Percentiles rank a stretch among this genome's conserved stretches.
Evolutionary conservation across 1,139 yeast genomes (phyloP).

Genomic region (Diutina ranongensis): DNA sequence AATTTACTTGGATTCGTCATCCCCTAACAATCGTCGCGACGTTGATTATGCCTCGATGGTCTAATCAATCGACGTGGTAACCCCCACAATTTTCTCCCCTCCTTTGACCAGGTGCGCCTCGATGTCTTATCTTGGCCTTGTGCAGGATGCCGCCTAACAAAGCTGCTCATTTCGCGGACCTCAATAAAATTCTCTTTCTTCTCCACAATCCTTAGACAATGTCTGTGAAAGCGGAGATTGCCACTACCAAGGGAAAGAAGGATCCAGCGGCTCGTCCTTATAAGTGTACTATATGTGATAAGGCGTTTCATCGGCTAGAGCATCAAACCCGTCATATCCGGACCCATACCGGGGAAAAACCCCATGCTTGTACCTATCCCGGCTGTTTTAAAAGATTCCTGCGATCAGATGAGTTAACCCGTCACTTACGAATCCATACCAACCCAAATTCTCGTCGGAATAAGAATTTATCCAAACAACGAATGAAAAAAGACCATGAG

Average conservation of each 20-base stretch:
- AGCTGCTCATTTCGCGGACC: conserved; percentile 5
- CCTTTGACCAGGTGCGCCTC: background rate
- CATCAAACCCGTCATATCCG: conserved; percentile 65
- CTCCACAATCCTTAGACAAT: conserved; percentile 1
- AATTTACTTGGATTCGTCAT: no score
- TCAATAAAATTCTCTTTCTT: background rate
- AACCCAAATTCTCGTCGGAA: conserved; percentile 28
- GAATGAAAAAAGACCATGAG: conserved; percentile 1
- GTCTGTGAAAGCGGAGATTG: conserved; percentile 6
- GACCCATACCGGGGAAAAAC: conserved; percentile 65
- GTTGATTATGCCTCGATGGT: no score
- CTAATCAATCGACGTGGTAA: no score
- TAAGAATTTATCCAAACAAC: conserved; percentile 2
- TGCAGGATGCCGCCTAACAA: no score
- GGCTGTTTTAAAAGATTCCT: conserved; percentile 59
- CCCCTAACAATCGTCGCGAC: no score
- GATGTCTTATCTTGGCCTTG: background rate
- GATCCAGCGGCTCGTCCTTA: conserved; percentile 30
- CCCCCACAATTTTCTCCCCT: no score
- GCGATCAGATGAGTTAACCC: conserved; percentile 56
- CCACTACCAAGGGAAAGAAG: conserved; percentile 8
- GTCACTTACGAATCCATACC: conserved; percentile 56
- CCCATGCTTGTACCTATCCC: conserved; percentile 59
- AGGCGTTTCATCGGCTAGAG: conserved; percentile 53
- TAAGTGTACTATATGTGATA: conserved; percentile 47